Conservation (phyloP, 495 filamentous ascomycete species). For the Letharia lupina region DNA sequence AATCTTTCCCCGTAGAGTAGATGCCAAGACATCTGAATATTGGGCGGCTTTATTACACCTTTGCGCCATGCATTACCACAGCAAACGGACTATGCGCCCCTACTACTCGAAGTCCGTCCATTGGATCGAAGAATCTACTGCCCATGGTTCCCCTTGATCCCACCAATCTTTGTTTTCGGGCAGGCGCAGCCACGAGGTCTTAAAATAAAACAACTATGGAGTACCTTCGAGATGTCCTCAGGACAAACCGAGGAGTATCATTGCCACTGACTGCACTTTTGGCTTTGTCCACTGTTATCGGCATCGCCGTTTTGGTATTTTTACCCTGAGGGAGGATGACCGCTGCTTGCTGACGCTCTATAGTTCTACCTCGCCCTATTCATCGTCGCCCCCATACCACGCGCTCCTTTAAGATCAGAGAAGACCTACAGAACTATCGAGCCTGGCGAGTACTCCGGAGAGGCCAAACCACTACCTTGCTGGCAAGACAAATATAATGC, state of each 20-base stretch:
- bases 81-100: not conserved
- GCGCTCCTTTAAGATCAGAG: constrained; percentile 64
- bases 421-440: constrained; percentile 74
- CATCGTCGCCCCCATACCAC: constrained; percentile 72
- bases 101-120: not conserved
- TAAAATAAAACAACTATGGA: not conserved
- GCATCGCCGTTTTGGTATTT: not conserved
- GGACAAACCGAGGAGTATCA: constrained; percentile 1
- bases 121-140: not conserved
- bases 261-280: constrained; percentile 5
- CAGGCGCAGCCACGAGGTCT: not conserved
- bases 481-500: constrained; percentile 68
- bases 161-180: not conserved
- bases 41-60: not conserved
- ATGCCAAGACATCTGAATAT: not conserved
- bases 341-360: not conserved
- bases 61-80: not conserved
- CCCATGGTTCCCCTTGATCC: not conserved
- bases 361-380: constrained; percentile 65
- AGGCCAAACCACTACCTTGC: constrained; percentile 60
- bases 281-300: not conserved
- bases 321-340: no score
- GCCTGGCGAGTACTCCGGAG: constrained; percentile 51
- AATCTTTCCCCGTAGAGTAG: not conserved
- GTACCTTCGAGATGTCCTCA: not conserved